Evolutionary conservation across 257 asterid genomes (phyloP).

Genomic region (Echium plantagineum): DNA sequence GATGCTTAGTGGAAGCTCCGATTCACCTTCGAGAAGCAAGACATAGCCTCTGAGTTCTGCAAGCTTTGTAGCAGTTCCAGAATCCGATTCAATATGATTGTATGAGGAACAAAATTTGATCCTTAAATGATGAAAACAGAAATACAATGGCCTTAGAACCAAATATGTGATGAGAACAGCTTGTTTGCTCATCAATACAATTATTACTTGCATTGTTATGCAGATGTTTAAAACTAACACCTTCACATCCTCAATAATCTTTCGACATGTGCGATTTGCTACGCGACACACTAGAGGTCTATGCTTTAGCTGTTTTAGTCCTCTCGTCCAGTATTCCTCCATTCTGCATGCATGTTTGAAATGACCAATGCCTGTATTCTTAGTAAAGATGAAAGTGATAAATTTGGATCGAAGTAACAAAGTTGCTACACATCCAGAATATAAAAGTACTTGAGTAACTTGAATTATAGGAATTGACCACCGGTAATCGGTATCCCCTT

Average conservation of each 20-base stretch:
- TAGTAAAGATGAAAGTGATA: too few relatives aligned
- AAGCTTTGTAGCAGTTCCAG: constrained; percentile 4
- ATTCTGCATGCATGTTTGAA: constrained; percentile 3
- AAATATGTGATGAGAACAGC: constrained; percentile 3
- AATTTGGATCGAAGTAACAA: constrained; percentile 14
- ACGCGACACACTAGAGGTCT: constrained; percentile 19
- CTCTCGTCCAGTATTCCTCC: constrained; percentile 30
- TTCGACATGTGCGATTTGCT: constrained; percentile 24
- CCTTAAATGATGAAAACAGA: constrained; percentile 1
- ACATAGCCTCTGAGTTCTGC: constrained; percentile 21
- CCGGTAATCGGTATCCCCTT: constrained; percentile 16
- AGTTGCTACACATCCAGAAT: constrained; percentile 17
- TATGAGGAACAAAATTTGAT: background rate
- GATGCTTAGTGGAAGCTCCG: constrained; percentile 21
- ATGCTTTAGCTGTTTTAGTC: constrained; percentile 34
- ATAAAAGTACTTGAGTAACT: constrained; percentile 22
- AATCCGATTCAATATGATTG: constrained; percentile 5
- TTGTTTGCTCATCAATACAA: constrained; percentile 22
- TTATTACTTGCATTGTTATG: constrained; percentile 22
- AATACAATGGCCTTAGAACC: background rate
- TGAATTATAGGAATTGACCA: constrained; percentile 22
- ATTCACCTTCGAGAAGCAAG: constrained; percentile 38
- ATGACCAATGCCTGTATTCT: too few relatives aligned
- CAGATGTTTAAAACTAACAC: constrained; percentile 17
- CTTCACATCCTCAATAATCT: constrained; percentile 18